These are phyloP conservation scores for Cystofilobasidium macerans DNA, from an alignment of 768 basidiomycete genomes.

Conservation along the genomic window DNA sequence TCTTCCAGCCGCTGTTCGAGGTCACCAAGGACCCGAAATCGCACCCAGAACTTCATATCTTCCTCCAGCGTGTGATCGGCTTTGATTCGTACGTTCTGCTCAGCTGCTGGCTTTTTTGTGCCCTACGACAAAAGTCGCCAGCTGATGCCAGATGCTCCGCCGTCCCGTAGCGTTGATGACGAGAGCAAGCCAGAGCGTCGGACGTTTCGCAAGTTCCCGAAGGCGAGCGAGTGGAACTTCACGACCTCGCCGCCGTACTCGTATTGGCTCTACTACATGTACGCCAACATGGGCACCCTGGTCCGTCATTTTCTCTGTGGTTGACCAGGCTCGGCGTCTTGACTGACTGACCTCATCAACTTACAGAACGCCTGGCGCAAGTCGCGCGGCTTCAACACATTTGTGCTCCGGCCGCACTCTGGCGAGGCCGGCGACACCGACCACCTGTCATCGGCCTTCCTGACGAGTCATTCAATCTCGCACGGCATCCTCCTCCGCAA, in stretches of 20 bases:
- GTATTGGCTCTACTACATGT: conserved; percentile 98
- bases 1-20: conserved; percentile 88
- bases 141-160: not conserved
- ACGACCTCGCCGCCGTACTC: conserved; percentile 84
- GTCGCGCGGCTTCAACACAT: conserved; percentile 74
- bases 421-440: conserved; percentile 98
- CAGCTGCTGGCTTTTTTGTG: too few relatives aligned
- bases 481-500: conserved; percentile 98
- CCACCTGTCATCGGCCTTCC: conserved; percentile 88
- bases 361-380: conserved; percentile 13
- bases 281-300: conserved; percentile 68
- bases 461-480: conserved; percentile 94
- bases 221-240: conserved; percentile 79
- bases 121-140: too few relatives aligned
- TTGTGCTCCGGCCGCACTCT: conserved; percentile 89
- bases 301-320: conserved; percentile 8
- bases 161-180: conserved; percentile 58
- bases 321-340: not conserved
- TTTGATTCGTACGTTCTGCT: conserved; percentile 56
- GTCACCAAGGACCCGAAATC: conserved; percentile 80
- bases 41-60: conserved; percentile 89
- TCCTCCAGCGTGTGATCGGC: conserved; percentile 87
- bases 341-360: not conserved
- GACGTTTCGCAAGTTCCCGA: conserved; percentile 86
- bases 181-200: conserved; percentile 88